Base-by-base conservation (phyloP, 2,329 filamentous ascomycete species). In the Clarireedia sp. region DNA sequence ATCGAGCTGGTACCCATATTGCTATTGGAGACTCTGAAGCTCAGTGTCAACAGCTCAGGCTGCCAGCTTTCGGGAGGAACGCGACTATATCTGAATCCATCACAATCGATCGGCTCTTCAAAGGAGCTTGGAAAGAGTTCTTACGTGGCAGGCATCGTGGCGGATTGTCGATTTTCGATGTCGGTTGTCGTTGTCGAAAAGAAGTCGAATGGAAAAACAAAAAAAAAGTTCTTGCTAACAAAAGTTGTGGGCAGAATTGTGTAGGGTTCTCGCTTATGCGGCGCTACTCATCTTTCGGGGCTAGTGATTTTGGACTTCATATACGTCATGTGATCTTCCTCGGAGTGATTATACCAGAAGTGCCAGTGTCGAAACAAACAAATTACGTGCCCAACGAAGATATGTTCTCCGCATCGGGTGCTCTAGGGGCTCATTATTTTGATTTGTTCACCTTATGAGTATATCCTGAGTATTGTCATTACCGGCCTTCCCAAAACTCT, bases 61-160 rank as follows among this genome's bases (percentile, higher is more conserved):
- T 58, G 63, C 85, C 84, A 90, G 87, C 84, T 55, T 55, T 55
- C 52, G 82, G 89, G 83, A 87, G 84, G 84, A 89, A 87, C 79
- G 82, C 60, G 81, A 88, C 86, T 89, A 89, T 87, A 63, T 58
- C 64, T 62, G 62, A 63, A 64, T 56, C 63, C 62, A 62, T 58
- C 60, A 58, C 59, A 60, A 55, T 60, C 60, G 60, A 62, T 64
- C 59, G 62, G 49, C 60, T 63, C 57, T 62, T 62, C 56, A 57
- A 63, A 55, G 56, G 52, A 44, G 50, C 36, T 45, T 48, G 57
- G 59, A 58, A 46, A 59, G 56, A 47, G 29, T 41, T 57, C 66
- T 51, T 67, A 68, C 66, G 66, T 73, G 59, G 72, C 66, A 64
- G 78, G 73, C 80, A 83, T 83, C 72, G 73, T 75, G 77, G 74